These are phyloP conservation scores for Gaillardinia entomophila DNA, from an alignment of 805 yeast species.

Conservation along the genomic window DNA sequence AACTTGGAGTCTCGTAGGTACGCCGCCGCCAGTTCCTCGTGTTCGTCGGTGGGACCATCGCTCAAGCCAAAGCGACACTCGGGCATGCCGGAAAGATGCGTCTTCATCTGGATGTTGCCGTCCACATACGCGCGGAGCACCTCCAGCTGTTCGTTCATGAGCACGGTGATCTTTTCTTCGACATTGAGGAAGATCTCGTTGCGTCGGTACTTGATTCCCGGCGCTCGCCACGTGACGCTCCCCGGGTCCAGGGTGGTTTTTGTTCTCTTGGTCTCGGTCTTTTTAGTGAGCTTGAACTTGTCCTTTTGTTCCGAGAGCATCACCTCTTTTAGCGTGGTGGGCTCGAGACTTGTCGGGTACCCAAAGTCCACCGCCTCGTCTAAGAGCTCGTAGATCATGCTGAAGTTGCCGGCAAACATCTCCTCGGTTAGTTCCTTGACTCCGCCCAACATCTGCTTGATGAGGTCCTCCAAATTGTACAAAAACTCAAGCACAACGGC, in stretches of 20 bases:
- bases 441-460: conserved; percentile 28
- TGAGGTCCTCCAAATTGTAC: conserved; percentile 50
- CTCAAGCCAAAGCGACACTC: conserved; percentile 75
- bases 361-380: conserved; percentile 79
- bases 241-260: conserved; percentile 4
- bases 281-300: conserved; percentile 1
- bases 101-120: conserved; percentile 65
- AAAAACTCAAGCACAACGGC: conserved; percentile 75
- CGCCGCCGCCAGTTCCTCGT: conserved; percentile 42
- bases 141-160: conserved; percentile 61
- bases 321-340: conserved; percentile 19
- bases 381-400: conserved; percentile 65
- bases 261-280: background rate
- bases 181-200: conserved; percentile 78
- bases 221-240: conserved; percentile 59
- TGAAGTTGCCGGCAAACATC: conserved; percentile 59
- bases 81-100: conserved; percentile 79
- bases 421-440: conserved; percentile 19
- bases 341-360: conserved; percentile 63
- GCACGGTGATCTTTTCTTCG: conserved; percentile 64
- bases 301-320: conserved; percentile 4
- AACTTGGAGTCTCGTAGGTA: conserved; percentile 72
- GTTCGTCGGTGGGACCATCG: conserved; percentile 32
- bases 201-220: conserved; percentile 69
- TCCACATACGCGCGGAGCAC: conserved; percentile 67